Conservation (phyloP, 2,329 filamentous ascomycete species). For the Colletotrichum brevisporum region DNA sequence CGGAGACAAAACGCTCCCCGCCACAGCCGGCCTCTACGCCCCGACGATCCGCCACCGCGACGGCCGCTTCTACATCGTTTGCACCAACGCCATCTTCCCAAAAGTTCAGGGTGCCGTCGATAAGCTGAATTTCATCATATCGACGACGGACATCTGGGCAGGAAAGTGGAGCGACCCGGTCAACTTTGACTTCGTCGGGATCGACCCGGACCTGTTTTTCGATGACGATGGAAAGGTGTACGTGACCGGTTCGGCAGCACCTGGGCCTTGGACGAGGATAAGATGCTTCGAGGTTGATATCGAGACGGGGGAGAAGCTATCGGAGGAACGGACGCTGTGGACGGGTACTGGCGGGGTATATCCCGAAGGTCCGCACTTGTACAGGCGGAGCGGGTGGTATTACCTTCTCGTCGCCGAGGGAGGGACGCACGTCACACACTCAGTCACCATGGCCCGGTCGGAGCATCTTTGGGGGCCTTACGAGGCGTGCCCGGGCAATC, state of each 20-base stretch:
- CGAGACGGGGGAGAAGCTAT: slow-evolving; percentile 12
- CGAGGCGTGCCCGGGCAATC: slow-evolving; percentile 45
- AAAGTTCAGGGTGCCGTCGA: not conserved
- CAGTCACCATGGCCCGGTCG: slow-evolving; percentile 47
- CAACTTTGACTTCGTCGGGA: slow-evolving; percentile 50
- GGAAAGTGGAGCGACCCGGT: slow-evolving; percentile 49
- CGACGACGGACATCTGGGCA: slow-evolving; percentile 43
- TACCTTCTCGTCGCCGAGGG: slow-evolving; percentile 58
- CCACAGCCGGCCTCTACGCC: slow-evolving; percentile 42
- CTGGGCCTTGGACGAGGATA: slow-evolving; percentile 42
- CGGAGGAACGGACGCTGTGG: slow-evolving; percentile 9
- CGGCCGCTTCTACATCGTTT: slow-evolving; percentile 45
- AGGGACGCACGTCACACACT: slow-evolving; percentile 51
- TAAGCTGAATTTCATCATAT: slow-evolving; percentile 42
- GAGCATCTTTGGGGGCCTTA: slow-evolving; percentile 49
- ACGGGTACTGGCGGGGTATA: not conserved
- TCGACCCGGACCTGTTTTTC: slow-evolving; percentile 57
- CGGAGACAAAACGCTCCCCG: not conserved
- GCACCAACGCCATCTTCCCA: slow-evolving; percentile 41
- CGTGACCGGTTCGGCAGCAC: slow-evolving; percentile 41
- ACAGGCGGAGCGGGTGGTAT: slow-evolving; percentile 53
- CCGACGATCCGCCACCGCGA: slow-evolving; percentile 45
- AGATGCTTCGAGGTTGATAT: slow-evolving; percentile 40
- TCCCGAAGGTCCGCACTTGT: slow-evolving; percentile 55
- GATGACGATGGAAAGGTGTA: slow-evolving; percentile 59